Percentiles rank a stretch among this genome's conserved stretches.
These are phyloP conservation scores for Torulaspora gathmanii DNA, from an alignment of 805 yeast genomes.

Conservation along the genomic window DNA sequence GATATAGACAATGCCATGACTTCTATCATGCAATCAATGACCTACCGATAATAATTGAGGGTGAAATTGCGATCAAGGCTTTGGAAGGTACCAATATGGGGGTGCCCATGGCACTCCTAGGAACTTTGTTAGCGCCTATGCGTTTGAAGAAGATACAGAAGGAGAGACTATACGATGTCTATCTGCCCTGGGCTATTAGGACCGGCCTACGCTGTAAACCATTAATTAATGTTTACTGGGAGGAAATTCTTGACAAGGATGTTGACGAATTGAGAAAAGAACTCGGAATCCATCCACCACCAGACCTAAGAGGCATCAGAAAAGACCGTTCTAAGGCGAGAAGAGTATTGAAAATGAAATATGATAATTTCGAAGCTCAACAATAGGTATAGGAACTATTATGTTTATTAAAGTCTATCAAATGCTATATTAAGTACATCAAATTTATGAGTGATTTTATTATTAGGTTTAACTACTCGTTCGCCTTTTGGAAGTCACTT, in stretches of 20 bases:
- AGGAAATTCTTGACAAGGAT: conserved; percentile 66
- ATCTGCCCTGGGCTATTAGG: conserved; percentile 81
- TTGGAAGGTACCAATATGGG: conserved; percentile 90
- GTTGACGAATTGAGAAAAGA: conserved; percentile 65
- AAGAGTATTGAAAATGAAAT: conserved; percentile 27
- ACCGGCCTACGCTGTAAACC: conserved; percentile 72
- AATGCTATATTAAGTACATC: neutral
- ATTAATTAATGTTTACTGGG: conserved; percentile 90
- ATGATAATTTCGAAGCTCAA: conserved; percentile 18
- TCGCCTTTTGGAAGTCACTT: neutral
- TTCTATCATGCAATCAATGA: conserved; percentile 92
- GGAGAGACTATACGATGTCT: conserved; percentile 57
- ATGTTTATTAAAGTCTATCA: neutral
- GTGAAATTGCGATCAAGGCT: conserved; percentile 92
- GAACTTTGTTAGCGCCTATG: conserved; percentile 84
- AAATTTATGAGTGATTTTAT: neutral
- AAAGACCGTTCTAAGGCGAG: conserved; percentile 30
- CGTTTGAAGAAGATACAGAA: conserved; percentile 62
- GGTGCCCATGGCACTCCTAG: conserved; percentile 92
- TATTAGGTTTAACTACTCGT: neutral
- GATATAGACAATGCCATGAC: conserved; percentile 96
- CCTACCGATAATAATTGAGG: conserved; percentile 85
- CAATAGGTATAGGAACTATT: neutral
- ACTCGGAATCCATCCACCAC: conserved; percentile 71
- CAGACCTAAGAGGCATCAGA: conserved; percentile 68